Percentiles rank a stretch among this genome's conserved stretches.
Evolutionary conservation across 495 filamentous ascomycete species (phyloP).

Genomic region (Hypoxylon trugodes): DNA sequence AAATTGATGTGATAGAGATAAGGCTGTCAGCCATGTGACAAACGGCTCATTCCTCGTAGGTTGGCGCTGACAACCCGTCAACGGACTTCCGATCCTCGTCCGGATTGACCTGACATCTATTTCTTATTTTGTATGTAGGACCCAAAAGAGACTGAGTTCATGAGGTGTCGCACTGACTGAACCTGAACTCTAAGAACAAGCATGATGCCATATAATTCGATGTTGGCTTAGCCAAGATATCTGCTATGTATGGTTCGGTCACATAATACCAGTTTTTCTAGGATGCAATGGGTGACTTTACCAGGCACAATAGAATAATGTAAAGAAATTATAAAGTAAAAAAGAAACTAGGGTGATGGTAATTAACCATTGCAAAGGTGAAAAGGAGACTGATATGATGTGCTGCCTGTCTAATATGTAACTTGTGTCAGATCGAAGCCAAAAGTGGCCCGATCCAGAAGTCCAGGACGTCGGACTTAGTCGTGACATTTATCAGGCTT

Average conservation of each 20-base stretch:
- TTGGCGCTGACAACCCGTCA: not conserved
- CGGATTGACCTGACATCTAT: slow-evolving; percentile 1
- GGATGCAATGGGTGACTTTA: not conserved
- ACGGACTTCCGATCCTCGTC: slow-evolving; percentile 35
- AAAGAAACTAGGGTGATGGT: not conserved
- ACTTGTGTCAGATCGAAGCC: slow-evolving; percentile 24
- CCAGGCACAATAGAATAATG: not conserved
- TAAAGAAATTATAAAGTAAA: slow-evolving; percentile 3
- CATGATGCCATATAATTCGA: not conserved
- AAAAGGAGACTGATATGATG: not conserved
- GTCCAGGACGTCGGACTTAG: slow-evolving; percentile 11
- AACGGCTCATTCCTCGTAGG: not conserved
- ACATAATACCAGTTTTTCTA: slow-evolving; percentile 11
- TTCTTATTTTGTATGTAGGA: not conserved
- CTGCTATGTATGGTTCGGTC: slow-evolving; percentile 14
- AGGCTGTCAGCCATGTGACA: not conserved
- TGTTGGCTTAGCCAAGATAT: not conserved
- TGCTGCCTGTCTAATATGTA: not conserved
- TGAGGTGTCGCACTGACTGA: slow-evolving; percentile 15
- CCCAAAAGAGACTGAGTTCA: slow-evolving; percentile 25
- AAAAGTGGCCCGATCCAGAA: slow-evolving; percentile 7
- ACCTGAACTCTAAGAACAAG: slow-evolving; percentile 16
- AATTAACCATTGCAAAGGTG: not conserved
- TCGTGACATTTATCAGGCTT: not conserved
- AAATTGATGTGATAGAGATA: not conserved